Evolutionary conservation across 1,139 yeast species (phyloP), one percentile per base, ranked within the genome.

Genomic region (Candida glucosophila): DNA sequence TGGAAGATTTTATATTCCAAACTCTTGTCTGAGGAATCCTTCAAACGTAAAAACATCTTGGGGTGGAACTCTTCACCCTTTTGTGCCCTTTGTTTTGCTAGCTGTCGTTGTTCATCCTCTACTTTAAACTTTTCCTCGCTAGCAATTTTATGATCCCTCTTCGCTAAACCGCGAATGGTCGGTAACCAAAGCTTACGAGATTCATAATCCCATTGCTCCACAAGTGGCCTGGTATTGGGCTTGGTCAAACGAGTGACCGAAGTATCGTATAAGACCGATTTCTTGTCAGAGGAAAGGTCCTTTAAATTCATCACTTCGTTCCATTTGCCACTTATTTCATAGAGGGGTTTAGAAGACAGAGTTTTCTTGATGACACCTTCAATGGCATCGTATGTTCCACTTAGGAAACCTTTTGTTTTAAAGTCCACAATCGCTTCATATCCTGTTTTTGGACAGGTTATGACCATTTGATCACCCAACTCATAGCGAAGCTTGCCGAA

Each of bases 401-500:
- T 69, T 22, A 92, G 81, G 47, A 86, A 83, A 1, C 98, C 98
- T 52, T 90, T 90, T 2, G 93, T 82, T 48, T 90, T 88, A 57
- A 90, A 90, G 36, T 90, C 98, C 29, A 90, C 80, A 44, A 81
- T 92, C 3, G 92, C 90, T 29, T 71, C 67, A 32, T 67, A 65
- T 5, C 73, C 77, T 12, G 64, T 62, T 8, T 62, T 56, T 7
- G 73, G 67, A 43, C 93, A 82, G 40, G 68, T 73, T 27, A 90
- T 66, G 10, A 67, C 44, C 74, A 93, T 74, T 44, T 82, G 94
- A 47, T 90, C 98, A 18, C 98, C 98, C 32, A 90, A 56, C 49
- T 90, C 98, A 35, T 80, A 77, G 54, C 77, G 80, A 62, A 90
- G 67, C 38, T 79, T 81, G 12, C 98, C 98, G 45, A 90, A 82